These are phyloP conservation scores for Leucogyrophana mollusca DNA, from an alignment of 768 basidiomycete genomes.

Conservation along the genomic window DNA sequence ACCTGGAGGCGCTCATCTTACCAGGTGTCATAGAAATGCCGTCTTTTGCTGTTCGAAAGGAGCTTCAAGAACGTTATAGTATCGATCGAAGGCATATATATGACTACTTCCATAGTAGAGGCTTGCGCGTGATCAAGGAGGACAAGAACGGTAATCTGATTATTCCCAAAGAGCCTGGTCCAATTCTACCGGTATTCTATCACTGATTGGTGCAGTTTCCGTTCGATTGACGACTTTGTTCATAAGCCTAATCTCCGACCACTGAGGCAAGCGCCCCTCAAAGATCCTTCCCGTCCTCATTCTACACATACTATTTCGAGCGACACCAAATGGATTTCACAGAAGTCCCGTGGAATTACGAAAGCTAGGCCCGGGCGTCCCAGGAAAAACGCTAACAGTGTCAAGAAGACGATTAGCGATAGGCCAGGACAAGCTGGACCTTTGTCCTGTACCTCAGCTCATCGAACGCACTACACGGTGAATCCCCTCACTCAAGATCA, in stretches of 20 bases:
- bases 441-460: slow-evolving; percentile 8
- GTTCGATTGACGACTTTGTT: slow-evolving; percentile 9
- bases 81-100: slow-evolving; percentile 76
- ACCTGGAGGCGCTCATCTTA: slow-evolving; percentile 68
- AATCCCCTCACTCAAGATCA: slow-evolving; percentile 24
- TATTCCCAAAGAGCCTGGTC: slow-evolving; percentile 15
- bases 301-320: slow-evolving; percentile 11
- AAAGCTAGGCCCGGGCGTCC: slow-evolving; percentile 31
- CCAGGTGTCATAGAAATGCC: slow-evolving; percentile 77
- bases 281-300: slow-evolving; percentile 5
- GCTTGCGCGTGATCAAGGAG: slow-evolving; percentile 63
- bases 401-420: background rate
- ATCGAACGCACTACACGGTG: slow-evolving; percentile 16
- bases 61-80: slow-evolving; percentile 66
- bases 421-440: slow-evolving; percentile 2
- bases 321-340: slow-evolving; percentile 12
- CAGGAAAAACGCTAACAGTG: slow-evolving; percentile 15
- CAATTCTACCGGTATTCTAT: slow-evolving; percentile 18
- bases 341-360: slow-evolving; percentile 25
- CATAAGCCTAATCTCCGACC: slow-evolving; percentile 30
- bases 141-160: slow-evolving; percentile 57
- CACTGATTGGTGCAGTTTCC: slow-evolving; percentile 7
- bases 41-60: slow-evolving; percentile 64
- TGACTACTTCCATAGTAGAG: slow-evolving; percentile 71
- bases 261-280: slow-evolving; percentile 23